These are phyloP conservation scores for Sanghuangporus baumii DNA, from an alignment of 1,284 basidiomycete genomes.

Conservation along the genomic window DNA sequence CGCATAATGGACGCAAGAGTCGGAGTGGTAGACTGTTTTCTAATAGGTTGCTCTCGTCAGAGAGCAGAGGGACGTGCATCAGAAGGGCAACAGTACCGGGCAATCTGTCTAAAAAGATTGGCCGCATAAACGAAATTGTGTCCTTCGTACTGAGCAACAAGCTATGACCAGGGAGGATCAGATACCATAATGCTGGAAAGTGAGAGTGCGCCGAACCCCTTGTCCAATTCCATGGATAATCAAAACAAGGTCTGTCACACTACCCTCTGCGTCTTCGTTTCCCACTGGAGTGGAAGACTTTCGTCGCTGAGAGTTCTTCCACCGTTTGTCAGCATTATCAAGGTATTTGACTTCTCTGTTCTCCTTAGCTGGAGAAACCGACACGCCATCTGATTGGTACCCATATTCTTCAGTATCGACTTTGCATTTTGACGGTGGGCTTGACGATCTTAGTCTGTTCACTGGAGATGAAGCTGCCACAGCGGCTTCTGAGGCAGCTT, in stretches of 20 bases:
- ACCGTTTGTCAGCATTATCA: neutral
- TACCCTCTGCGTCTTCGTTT: conserved; percentile 24
- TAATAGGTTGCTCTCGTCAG: conserved; percentile 12
- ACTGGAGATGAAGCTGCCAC: conserved; percentile 9
- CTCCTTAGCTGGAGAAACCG: neutral
- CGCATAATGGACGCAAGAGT: conserved; percentile 38
- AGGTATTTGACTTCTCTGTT: conserved; percentile 5
- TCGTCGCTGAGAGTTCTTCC: neutral
- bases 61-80: neutral
- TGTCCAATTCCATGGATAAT: conserved; percentile 43
- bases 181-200: neutral
- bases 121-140: conserved; percentile 44
- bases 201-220: conserved; percentile 20
- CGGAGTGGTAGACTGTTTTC: conserved; percentile 35
- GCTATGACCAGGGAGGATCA: conserved; percentile 20
- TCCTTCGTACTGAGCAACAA: conserved; percentile 38
- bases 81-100: conserved; percentile 26
- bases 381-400: conserved; percentile 4
- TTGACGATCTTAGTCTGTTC: conserved; percentile 5
- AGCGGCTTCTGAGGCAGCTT: conserved; percentile 34
- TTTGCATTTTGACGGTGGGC: conserved; percentile 11
- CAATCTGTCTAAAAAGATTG: conserved; percentile 37
- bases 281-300: conserved; percentile 10
- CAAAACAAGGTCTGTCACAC: conserved; percentile 39
- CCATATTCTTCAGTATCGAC: conserved; percentile 4